These are phyloP conservation scores for Cyclostephanos tholiformis DNA, from an alignment of 108 stramenopile species.

Conservation along the genomic window DNA sequence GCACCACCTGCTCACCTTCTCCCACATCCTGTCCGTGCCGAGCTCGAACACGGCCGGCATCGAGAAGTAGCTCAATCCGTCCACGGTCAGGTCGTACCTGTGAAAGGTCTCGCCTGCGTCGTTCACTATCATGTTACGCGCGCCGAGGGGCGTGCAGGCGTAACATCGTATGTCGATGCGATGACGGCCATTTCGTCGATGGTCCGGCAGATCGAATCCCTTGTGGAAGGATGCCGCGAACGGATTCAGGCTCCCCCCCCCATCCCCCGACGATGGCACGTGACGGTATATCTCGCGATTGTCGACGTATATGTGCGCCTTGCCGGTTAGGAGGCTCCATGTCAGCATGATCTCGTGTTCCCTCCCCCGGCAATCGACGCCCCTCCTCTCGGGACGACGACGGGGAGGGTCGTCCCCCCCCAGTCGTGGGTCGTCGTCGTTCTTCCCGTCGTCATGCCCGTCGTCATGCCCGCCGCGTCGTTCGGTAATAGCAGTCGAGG, in stretches of 20 bases:
- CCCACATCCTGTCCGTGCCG: slow-evolving; percentile 50
- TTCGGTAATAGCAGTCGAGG: no score
- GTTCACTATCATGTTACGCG: slow-evolving; percentile 46
- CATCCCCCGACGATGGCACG: slow-evolving; percentile 27
- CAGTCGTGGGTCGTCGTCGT: no score
- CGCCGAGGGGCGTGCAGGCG: slow-evolving; percentile 41
- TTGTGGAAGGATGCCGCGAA: slow-evolving; percentile 38
- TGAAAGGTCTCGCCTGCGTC: slow-evolving; percentile 62
- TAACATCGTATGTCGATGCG: slow-evolving; percentile 47
- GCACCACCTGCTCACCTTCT: slow-evolving; percentile 39
- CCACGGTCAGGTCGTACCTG: slow-evolving; percentile 84
- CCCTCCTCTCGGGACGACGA: slow-evolving; percentile 17
- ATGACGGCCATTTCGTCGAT: slow-evolving; percentile 34
- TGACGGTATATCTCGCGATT: slow-evolving; percentile 37
- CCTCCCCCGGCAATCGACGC: slow-evolving; percentile 51
- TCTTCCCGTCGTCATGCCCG: background rate
- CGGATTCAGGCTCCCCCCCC: slow-evolving; percentile 22
- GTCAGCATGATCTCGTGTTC: slow-evolving; percentile 54
- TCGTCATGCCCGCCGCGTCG: slow-evolving; percentile 1
- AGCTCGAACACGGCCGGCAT: slow-evolving; percentile 86
- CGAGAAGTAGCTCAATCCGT: slow-evolving; percentile 78
- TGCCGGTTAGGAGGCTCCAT: slow-evolving; percentile 47
- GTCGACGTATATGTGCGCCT: slow-evolving; percentile 44
- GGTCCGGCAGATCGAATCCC: slow-evolving; percentile 39
- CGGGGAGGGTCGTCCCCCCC: background rate